A percentile compares a stretch with the other conserved stretches of the same genome.
Evolutionary conservation across 2,329 filamentous ascomycete genomes (phyloP).

Genomic region (Colletotrichum lupini): DNA sequence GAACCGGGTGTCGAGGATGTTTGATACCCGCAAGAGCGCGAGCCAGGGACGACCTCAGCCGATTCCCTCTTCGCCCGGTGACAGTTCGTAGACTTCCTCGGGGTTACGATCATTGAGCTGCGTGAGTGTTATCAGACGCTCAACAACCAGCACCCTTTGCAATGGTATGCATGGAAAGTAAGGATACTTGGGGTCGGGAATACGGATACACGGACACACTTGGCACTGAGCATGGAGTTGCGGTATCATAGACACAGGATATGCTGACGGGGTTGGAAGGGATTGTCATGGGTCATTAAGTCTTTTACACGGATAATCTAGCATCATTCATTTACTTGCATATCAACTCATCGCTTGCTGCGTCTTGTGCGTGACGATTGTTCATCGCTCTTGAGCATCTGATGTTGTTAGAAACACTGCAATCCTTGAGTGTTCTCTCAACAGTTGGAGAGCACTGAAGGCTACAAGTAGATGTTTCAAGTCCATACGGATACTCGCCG

Average conservation of each 20-base stretch:
- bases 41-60: neutral
- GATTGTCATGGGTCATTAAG: neutral
- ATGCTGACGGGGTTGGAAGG: neutral
- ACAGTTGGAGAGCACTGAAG: too few relatives aligned
- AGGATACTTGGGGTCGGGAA: neutral
- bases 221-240: conserved; percentile 30
- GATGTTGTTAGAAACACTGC: too few relatives aligned
- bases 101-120: too few relatives aligned
- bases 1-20: conserved; percentile 23
- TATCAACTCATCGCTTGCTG: neutral
- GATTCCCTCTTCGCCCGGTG: conserved; percentile 20
- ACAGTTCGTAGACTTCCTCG: neutral
- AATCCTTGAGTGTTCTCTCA: too few relatives aligned
- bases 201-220: neutral
- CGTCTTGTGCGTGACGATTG: too few relatives aligned
- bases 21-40: conserved; percentile 3
- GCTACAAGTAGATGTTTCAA: too few relatives aligned
- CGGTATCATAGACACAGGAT: conserved; percentile 15
- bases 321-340: conserved; percentile 14
- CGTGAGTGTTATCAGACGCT: neutral
- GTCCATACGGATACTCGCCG: too few relatives aligned
- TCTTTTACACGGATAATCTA: neutral
- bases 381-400: too few relatives aligned
- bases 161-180: neutral
- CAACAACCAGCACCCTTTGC: too few relatives aligned